Evolutionary conservation across 1,139 yeast species (phyloP).

Genomic region (Magnusiomyces fungicola): DNA sequence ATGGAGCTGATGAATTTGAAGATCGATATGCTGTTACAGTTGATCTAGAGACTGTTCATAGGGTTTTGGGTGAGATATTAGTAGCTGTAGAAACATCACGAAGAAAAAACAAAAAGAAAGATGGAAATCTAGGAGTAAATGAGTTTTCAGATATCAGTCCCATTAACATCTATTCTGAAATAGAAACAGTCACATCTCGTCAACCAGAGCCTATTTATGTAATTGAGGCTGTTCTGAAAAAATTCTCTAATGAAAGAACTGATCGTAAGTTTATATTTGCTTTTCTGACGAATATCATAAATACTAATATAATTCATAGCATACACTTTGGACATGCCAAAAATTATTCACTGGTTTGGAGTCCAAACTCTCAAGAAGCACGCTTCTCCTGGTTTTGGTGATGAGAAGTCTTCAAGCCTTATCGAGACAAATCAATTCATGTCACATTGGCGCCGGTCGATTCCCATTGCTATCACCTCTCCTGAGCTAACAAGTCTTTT

Average conservation of each 20-base stretch:
- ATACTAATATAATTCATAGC: slow-evolving; percentile 6
- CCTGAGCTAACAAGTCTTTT: slow-evolving; percentile 37
- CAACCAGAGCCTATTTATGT: too few species aligned
- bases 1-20: too few species aligned
- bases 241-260: neutral
- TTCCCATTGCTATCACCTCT: slow-evolving; percentile 20
- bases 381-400: slow-evolving; percentile 20
- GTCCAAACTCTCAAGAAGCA: slow-evolving; percentile 10
- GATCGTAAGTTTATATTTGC: neutral
- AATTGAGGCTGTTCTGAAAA: neutral
- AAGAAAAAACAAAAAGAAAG: neutral
- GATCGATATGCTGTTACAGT: slow-evolving; percentile 24
- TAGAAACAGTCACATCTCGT: too few species aligned
- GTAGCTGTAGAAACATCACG: neutral
- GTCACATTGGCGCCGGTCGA: neutral
- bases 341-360: slow-evolving; percentile 14
- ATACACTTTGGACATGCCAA: slow-evolving; percentile 11
- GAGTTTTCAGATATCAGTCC: too few species aligned
- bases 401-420: slow-evolving; percentile 35
- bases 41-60: neutral
- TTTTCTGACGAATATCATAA: neutral
- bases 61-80: neutral
- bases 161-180: too few species aligned
- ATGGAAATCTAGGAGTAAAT: too few species aligned
- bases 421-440: neutral